phyloP scores from a whole-genome alignment of 495 filamentous ascomycete genomes.

The Parathielavia hyrcaniae region DNA sequence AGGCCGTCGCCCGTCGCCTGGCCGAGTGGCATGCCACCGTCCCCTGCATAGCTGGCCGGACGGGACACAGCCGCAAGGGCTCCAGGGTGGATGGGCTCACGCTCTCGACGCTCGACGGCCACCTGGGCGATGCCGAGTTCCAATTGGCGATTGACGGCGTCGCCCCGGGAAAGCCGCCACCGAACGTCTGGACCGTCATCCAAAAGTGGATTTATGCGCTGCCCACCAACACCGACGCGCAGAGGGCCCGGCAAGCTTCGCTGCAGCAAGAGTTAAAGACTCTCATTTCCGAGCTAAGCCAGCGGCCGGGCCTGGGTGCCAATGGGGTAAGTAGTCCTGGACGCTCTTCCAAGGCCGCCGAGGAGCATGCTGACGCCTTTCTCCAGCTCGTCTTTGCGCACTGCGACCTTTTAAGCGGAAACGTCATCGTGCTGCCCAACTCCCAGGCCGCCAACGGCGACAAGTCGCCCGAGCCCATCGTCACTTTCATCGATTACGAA shows the following conservation, averaged over 20 bases:
- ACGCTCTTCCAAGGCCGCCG: constrained; percentile 15
- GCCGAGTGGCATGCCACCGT: constrained; percentile 91
- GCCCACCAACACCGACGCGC: constrained; percentile 59
- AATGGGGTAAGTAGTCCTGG: constrained; percentile 55
- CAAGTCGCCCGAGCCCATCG: constrained; percentile 38
- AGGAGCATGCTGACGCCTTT: neutral
- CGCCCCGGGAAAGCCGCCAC: constrained; percentile 56
- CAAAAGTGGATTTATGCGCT: constrained; percentile 92
- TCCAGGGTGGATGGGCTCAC: constrained; percentile 23
- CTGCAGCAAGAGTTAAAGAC: constrained; percentile 70
- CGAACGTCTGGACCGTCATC: constrained; percentile 88
- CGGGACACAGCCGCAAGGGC: constrained; percentile 34
- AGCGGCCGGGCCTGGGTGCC: constrained; percentile 64
- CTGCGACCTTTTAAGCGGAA: constrained; percentile 89
- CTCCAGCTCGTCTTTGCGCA: constrained; percentile 81
- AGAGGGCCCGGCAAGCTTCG: constrained; percentile 56
- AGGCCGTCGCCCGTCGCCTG: constrained; percentile 71
- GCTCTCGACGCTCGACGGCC: constrained; percentile 13
- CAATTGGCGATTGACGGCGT: constrained; percentile 49
- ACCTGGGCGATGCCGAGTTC: constrained; percentile 30
- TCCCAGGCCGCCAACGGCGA: constrained; percentile 28
- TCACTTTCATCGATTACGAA: constrained; percentile 97
- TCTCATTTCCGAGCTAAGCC: constrained; percentile 61
- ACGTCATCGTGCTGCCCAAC: constrained; percentile 78
- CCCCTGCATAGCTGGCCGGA: constrained; percentile 46